Base-by-base conservation (phyloP, 345 rosid genomes). In the Syzygium aqueum region DNA sequence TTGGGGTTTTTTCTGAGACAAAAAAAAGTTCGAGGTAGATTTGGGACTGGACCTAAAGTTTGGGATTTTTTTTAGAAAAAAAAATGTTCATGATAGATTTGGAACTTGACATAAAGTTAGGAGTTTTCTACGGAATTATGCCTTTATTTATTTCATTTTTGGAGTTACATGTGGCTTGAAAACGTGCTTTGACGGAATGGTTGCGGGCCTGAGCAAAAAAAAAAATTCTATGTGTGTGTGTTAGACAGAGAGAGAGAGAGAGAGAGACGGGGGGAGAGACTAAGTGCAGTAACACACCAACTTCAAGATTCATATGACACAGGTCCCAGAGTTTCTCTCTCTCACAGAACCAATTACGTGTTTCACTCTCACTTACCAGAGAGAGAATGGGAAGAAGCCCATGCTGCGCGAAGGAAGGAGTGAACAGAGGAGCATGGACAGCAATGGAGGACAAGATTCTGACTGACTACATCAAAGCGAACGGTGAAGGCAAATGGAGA, bases 401-500 rank as follows among this genome's bases (percentile, higher is more conserved):
- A 4, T 89, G 89, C 59, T 89, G 92, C n/a, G 52, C 92, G 4
- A 90, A 88, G 49, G 90, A 84, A 52, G 90, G 88, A 50, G 78
- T 90, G 84, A 89, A 86, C 53, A 89, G 83, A 86, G 90, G 91
- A 87, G 84, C 89, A 27, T 92, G 93, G 93, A 89, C 90, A 5
- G 87, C 90, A 57, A 37, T 7, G 17, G 93, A 90, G 84, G 93
- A 90, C 87, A 51, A 89, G 85, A 85, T 87, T 25, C 93, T 90
- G 33, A 33, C 52, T 5, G 91, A 84, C 21, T 87, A 88, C 89
- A 85, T 92, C 88, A 90, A 87, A 28, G 84, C 53, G 21, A 88
- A 90, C 23, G 92, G 93, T 3, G 92, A 89, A 65, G 92, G 93
- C 56, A 90, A 90, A 28, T 90, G 92, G 93, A 51, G 91, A 54